Conservation (phyloP, 2,329 filamentous ascomycete species). For the Stachybotrys chlorohalonatus region DNA sequence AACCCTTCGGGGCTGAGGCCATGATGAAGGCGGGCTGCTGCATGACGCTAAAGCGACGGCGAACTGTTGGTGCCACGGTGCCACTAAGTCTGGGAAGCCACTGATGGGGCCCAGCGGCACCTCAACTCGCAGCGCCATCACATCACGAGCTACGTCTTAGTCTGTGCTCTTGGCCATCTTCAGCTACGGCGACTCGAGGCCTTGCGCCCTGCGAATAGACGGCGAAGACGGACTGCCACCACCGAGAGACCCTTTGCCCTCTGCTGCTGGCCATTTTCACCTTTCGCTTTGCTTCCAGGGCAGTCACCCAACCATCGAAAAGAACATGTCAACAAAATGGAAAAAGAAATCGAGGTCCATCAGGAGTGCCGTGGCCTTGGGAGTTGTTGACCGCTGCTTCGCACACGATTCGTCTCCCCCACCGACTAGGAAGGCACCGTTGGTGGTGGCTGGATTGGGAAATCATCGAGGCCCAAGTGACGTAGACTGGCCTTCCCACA, state of each 20-base stretch:
- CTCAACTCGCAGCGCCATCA: background rate
- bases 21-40: background rate
- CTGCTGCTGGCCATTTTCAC: no score
- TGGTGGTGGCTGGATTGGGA: background rate
- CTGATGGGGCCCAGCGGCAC: no score
- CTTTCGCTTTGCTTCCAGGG: no score
- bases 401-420: background rate
- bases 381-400: background rate
- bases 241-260: no score
- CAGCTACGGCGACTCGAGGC: background rate
- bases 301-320: no score
- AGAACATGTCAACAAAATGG: no score
- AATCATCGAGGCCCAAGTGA: background rate
- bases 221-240: no score
- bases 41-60: background rate
- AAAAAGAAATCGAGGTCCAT: no score
- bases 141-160: background rate
- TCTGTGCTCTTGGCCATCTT: background rate
- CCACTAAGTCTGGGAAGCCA: background rate
- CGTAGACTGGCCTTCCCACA: background rate
- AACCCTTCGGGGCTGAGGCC: background rate
- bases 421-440: background rate
- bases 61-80: background rate
- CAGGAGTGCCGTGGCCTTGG: no score
- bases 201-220: no score